Conservation (phyloP, 108 stramenopile species). For the Skeletonema marinoi region DNA sequence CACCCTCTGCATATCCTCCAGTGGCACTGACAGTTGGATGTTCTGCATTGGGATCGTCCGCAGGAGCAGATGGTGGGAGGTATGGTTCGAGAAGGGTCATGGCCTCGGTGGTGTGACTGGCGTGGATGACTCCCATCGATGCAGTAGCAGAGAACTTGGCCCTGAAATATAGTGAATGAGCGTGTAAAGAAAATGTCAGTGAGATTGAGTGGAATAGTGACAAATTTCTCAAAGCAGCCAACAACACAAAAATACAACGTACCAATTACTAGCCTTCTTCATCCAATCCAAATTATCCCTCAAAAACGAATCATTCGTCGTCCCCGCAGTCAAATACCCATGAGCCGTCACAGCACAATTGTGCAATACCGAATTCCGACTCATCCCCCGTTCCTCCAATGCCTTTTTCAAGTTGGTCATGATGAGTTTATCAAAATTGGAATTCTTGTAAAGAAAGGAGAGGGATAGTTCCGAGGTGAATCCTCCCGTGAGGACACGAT, state of each 20-base stretch:
- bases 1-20: conserved; percentile 95
- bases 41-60: conserved; percentile 48
- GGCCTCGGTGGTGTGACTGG: conserved; percentile 94
- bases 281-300: conserved; percentile 99
- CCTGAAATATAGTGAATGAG: conserved; percentile 42
- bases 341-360: conserved; percentile 94
- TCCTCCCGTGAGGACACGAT: conserved; percentile 74
- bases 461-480: conserved; percentile 87
- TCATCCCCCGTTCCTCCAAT: conserved; percentile 77
- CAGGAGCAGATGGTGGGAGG: conserved; percentile 84
- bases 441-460: conserved; percentile 89
- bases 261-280: conserved; percentile 99
- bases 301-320: conserved; percentile 95
- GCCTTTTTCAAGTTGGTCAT: conserved; percentile 91
- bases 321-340: conserved; percentile 93
- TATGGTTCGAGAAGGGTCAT: conserved; percentile 97
- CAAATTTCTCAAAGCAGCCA: not conserved
- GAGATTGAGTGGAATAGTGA: not conserved
- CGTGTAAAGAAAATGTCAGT: not conserved
- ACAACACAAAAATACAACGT: conserved; percentile 26
- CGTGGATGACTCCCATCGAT: conserved; percentile 96
- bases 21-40: conserved; percentile 64
- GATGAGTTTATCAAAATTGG: conserved; percentile 78
- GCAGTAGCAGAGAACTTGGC: conserved; percentile 99
- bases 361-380: conserved; percentile 91